phyloP scores from a whole-genome alignment of 805 yeast species.

The Myxozyma neotropica region DNA sequence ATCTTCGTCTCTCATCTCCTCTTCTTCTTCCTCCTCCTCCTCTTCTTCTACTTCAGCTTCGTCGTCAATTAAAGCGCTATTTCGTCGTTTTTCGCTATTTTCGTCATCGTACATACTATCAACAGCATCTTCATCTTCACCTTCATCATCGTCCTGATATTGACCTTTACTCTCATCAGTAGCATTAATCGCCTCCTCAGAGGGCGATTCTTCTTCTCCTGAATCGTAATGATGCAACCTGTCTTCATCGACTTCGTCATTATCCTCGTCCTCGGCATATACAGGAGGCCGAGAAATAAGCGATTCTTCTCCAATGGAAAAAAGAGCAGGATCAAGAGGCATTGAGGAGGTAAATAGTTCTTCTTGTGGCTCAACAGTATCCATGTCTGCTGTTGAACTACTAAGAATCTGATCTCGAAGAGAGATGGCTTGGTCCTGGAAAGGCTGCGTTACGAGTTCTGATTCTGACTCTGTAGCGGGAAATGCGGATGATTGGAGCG shows the following conservation, averaged over 20 bases:
- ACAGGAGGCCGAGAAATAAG: neutral
- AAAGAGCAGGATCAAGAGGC: slow-evolving; percentile 18
- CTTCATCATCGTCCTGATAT: slow-evolving; percentile 17
- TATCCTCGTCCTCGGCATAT: neutral
- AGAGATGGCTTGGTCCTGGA: too few species aligned
- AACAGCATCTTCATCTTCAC: slow-evolving; percentile 6
- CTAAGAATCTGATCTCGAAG: neutral
- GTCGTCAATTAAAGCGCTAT: slow-evolving; percentile 4
- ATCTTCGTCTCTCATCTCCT: too few species aligned
- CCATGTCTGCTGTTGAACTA: neutral
- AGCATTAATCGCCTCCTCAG: slow-evolving; percentile 1
- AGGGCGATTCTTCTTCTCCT: neutral
- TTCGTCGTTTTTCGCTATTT: slow-evolving; percentile 3
- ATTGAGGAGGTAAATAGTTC: neutral
- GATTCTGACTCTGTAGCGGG: neutral
- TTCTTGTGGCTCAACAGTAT: neutral
- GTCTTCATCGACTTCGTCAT: neutral
- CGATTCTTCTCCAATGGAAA: neutral
- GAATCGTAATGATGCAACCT: neutral
- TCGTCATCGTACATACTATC: slow-evolving; percentile 3
- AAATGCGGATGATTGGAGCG: neutral
- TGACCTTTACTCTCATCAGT: slow-evolving; percentile 9
- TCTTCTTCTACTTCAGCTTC: neutral
- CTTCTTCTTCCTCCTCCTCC: slow-evolving; percentile 1
- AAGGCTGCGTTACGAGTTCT: neutral